phyloP scores from a whole-genome alignment of 495 filamentous ascomycete species.

The Hypoxylon lienhwacheense region DNA sequence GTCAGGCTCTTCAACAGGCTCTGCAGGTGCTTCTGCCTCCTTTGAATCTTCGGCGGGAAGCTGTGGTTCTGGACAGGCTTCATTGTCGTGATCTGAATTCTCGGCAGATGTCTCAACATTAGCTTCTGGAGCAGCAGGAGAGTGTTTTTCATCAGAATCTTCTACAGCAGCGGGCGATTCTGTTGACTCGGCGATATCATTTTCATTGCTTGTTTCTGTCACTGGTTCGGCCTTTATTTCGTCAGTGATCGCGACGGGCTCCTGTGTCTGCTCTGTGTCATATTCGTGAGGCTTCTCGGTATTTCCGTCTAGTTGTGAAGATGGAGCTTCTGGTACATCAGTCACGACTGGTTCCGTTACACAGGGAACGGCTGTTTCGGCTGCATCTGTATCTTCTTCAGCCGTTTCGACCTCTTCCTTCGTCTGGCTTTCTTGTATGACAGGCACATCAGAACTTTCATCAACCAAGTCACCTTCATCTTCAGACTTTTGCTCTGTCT shows the following conservation, averaged over 20 bases:
- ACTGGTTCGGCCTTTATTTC: not conserved
- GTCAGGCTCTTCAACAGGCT: not conserved
- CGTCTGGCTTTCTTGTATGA: too few relatives aligned
- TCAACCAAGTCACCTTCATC: not conserved
- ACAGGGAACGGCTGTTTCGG: not conserved
- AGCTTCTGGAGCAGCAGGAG: not conserved
- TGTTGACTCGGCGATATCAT: not conserved
- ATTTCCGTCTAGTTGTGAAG: not conserved
- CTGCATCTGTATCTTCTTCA: not conserved
- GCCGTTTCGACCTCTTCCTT: too few relatives aligned
- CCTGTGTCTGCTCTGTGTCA: not conserved
- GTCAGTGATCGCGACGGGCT: not conserved
- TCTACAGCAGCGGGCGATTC: not conserved
- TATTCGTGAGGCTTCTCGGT: not conserved
- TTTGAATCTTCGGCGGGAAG: not conserved
- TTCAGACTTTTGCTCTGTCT: not conserved
- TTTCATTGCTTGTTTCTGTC: not conserved
- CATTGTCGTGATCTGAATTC: not conserved
- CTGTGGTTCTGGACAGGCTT: not conserved
- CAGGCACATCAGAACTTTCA: not conserved
- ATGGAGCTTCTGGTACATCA: not conserved
- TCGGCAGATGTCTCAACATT: not conserved
- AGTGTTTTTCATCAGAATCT: not conserved
- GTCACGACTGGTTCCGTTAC: not conserved
- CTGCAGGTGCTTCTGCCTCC: not conserved